phyloP scores from a whole-genome alignment of 1,284 basidiomycete species.

The Boletus mariae region DNA sequence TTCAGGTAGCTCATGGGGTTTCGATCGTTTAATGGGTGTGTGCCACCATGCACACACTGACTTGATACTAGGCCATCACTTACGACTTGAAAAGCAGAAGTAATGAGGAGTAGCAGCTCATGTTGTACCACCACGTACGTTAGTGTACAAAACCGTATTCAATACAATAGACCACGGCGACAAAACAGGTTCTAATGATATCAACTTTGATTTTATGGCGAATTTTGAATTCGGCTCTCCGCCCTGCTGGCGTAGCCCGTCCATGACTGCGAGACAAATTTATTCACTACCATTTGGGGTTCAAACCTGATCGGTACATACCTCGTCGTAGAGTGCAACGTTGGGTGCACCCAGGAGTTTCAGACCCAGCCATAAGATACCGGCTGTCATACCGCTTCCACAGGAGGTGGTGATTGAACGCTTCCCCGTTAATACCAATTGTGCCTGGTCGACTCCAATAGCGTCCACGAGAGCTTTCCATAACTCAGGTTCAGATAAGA shows the following conservation, averaged over 20 bases:
- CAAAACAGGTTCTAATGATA: slow-evolving; percentile 7
- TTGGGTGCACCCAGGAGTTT: slow-evolving; percentile 59
- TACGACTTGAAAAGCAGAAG: slow-evolving; percentile 11
- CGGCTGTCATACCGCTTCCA: slow-evolving; percentile 97
- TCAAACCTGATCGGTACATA: slow-evolving; percentile 34
- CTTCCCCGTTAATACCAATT: slow-evolving; percentile 56
- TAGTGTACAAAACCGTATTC: slow-evolving; percentile 19
- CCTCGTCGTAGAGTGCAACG: slow-evolving; percentile 82
- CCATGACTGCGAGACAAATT: slow-evolving; percentile 60
- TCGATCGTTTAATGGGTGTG: slow-evolving; percentile 16
- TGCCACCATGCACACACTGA: slow-evolving; percentile 12
- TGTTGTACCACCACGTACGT: slow-evolving; percentile 32
- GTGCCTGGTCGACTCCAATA: slow-evolving; percentile 55
- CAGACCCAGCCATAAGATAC: slow-evolving; percentile 85
- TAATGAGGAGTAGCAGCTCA: slow-evolving; percentile 22
- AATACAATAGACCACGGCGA: slow-evolving; percentile 9
- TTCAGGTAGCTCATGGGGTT: slow-evolving; percentile 13
- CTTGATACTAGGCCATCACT: slow-evolving; percentile 17
- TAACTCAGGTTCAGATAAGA: slow-evolving; percentile 57
- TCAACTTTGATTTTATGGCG: slow-evolving; percentile 9
- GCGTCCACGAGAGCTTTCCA: slow-evolving; percentile 55
- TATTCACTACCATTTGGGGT: slow-evolving; percentile 15
- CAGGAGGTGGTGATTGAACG: slow-evolving; percentile 69
- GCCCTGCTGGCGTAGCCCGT: slow-evolving; percentile 72
- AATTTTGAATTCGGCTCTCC: slow-evolving; percentile 61